Conservation (phyloP, 768 basidiomycete species). For the Lyophyllum shimeji region DNA sequence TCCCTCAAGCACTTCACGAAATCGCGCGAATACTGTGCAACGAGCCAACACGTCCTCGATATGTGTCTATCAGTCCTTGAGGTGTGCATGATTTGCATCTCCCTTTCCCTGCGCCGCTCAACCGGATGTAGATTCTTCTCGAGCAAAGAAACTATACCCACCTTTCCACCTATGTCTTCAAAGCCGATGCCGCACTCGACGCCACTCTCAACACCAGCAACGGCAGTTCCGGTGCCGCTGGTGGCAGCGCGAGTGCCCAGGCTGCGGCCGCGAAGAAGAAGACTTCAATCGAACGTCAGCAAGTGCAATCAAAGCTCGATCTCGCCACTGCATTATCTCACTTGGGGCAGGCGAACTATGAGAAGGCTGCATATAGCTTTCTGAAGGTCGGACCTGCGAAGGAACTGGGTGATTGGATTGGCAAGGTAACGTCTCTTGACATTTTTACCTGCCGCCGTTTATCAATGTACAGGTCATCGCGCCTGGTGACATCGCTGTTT, state of each 20-base stretch:
- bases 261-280: slow-evolving; percentile 39
- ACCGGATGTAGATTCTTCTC: slow-evolving; percentile 61
- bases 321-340: slow-evolving; percentile 78
- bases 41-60: slow-evolving; percentile 89
- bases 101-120: slow-evolving; percentile 1
- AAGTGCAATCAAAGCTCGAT: slow-evolving; percentile 75
- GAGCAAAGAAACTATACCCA: slow-evolving; percentile 87
- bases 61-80: slow-evolving; percentile 85
- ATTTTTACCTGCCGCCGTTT: too few species aligned
- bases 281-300: slow-evolving; percentile 59
- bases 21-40: slow-evolving; percentile 89
- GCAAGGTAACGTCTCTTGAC: slow-evolving; percentile 45
- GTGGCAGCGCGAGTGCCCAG: slow-evolving; percentile 17
- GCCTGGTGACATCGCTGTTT: slow-evolving; percentile 83
- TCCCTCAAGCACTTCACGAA: slow-evolving; percentile 88
- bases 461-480: slow-evolving; percentile 57
- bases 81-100: slow-evolving; percentile 36
- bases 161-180: slow-evolving; percentile 90
- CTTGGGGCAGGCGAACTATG: slow-evolving; percentile 70
- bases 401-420: slow-evolving; percentile 76
- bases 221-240: slow-evolving; percentile 14
- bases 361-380: slow-evolving; percentile 77
- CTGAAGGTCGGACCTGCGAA: slow-evolving; percentile 64
- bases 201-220: slow-evolving; percentile 40
- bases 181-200: slow-evolving; percentile 91